These are phyloP conservation scores for Plasmodium berghei DNA, from an alignment of 169 alveolate genomes.

Conservation along the genomic window DNA sequence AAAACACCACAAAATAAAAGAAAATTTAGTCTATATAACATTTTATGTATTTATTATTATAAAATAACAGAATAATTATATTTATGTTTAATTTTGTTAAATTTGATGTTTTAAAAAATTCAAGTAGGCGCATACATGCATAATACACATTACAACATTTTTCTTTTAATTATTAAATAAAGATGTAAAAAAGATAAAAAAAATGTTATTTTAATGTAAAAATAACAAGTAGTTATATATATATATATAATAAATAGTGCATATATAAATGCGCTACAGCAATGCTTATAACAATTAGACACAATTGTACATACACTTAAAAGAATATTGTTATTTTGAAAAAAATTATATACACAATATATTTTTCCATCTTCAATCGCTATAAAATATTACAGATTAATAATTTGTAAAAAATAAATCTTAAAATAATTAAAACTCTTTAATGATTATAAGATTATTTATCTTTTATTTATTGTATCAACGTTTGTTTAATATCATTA, in stretches of 20 bases:
- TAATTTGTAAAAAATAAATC: slow-evolving; percentile 2
- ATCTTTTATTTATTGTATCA: too few species aligned
- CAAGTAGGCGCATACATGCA: slow-evolving; percentile 4
- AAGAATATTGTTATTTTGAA: slow-evolving; percentile 8
- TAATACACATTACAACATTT: slow-evolving; percentile 2
- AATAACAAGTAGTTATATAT: slow-evolving; percentile 13
- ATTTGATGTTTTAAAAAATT: background rate
- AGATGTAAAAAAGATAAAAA: background rate
- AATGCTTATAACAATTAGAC: background rate
- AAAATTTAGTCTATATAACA: slow-evolving; percentile 39
- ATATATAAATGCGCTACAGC: background rate
- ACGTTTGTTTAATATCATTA: too few species aligned
- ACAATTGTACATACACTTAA: slow-evolving; percentile 49
- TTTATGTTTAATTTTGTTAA: background rate
- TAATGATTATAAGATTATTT: too few species aligned
- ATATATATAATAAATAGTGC: background rate
- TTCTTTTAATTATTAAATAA: background rate
- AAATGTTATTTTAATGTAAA: background rate
- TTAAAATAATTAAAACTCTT: slow-evolving; percentile 7
- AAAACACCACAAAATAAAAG: slow-evolving; percentile 37
- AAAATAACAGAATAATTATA: too few species aligned
- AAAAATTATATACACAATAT: background rate
- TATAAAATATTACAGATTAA: too few species aligned
- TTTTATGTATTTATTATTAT: slow-evolving; percentile 17
- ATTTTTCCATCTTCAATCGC: too few species aligned